phyloP scores from a whole-genome alignment of 768 basidiomycete genomes.

The Tricholomella constricta region DNA sequence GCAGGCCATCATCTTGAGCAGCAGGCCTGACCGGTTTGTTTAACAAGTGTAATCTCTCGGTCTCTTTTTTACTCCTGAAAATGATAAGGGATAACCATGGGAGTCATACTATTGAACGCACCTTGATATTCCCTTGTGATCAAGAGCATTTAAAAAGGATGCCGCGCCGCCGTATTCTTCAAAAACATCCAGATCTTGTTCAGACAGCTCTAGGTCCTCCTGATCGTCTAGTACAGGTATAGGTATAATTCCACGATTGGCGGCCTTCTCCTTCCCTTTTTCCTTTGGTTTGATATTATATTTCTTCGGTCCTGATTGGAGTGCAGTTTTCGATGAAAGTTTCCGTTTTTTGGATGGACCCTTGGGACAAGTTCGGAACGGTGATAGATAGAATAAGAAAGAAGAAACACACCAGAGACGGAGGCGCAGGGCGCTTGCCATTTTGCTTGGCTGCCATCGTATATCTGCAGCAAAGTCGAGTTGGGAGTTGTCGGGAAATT shows the following conservation, averaged over 20 bases:
- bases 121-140: slow-evolving; percentile 82
- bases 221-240: slow-evolving; percentile 55
- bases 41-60: slow-evolving; percentile 65
- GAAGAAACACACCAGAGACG: slow-evolving; percentile 24
- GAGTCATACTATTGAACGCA: slow-evolving; percentile 33
- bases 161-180: slow-evolving; percentile 63
- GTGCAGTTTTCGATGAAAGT: slow-evolving; percentile 33
- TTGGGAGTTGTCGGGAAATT: not conserved
- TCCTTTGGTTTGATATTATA: slow-evolving; percentile 33
- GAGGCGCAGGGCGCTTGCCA: slow-evolving; percentile 35
- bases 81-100: slow-evolving; percentile 4
- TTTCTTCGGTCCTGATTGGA: slow-evolving; percentile 22
- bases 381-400: not conserved
- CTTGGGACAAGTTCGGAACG: slow-evolving; percentile 20
- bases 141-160: slow-evolving; percentile 70
- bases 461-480: not conserved
- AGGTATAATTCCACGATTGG: slow-evolving; percentile 59
- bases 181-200: slow-evolving; percentile 68
- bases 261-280: slow-evolving; percentile 60
- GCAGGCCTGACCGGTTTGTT: slow-evolving; percentile 55
- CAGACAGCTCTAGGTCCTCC: slow-evolving; percentile 61
- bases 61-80: slow-evolving; percentile 83
- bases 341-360: slow-evolving; percentile 65
- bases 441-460: slow-evolving; percentile 25
- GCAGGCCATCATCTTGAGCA: slow-evolving; percentile 58